Evolutionary conservation across 305 asterid genomes (phyloP), one percentile per base, ranked within the genome.

Genomic region (Caryopteris hybrid): DNA sequence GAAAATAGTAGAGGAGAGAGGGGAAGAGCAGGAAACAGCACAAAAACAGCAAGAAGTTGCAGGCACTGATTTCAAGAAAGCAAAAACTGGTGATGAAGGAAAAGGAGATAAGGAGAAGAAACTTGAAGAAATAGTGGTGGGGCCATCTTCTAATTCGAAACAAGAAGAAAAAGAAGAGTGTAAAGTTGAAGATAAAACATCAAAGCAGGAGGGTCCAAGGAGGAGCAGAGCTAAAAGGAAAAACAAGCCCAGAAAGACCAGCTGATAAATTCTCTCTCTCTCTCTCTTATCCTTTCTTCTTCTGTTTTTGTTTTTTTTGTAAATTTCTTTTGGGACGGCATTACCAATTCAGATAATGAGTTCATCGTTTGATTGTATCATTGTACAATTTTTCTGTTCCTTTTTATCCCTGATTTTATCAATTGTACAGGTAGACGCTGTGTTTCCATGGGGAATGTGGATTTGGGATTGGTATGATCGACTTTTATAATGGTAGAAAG

Each of bases 161-260:
- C n/a, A n/a, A n/a, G n/a, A n/a, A n/a, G n/a, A n/a, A n/a, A n/a
- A n/a, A n/a, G n/a, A n/a, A n/a, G n/a, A n/a, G n/a, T n/a, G n/a
- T n/a, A n/a, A n/a, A n/a, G n/a, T n/a, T n/a, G n/a, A n/a, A n/a
- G n/a, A n/a, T n/a, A n/a, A n/a, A n/a, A n/a, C n/a, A n/a, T n/a
- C n/a, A n/a, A 31, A 38, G 75, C 50, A 43, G 38, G 18, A 12
- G 46, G 39, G 14, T 11, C 54, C 64, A 23, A 51, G 74, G 47
- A 76, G 76, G 55, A 81, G 89, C 77, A 79, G 85, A 58, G 88
- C 84, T 21, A 83, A 79, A 77, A 76, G 83, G 68, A 84, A 80
- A 79, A 81, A 87, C 74, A 84, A 84, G 79, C 95, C 95, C 65
- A 85, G 66, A 55, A 88, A 83, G 79, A 79, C 88, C 80, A 73